Evolutionary conservation across 768 basidiomycete genomes (phyloP), one percentile per base, ranked within the genome.

Genomic region (Tricholoma terreum): DNA sequence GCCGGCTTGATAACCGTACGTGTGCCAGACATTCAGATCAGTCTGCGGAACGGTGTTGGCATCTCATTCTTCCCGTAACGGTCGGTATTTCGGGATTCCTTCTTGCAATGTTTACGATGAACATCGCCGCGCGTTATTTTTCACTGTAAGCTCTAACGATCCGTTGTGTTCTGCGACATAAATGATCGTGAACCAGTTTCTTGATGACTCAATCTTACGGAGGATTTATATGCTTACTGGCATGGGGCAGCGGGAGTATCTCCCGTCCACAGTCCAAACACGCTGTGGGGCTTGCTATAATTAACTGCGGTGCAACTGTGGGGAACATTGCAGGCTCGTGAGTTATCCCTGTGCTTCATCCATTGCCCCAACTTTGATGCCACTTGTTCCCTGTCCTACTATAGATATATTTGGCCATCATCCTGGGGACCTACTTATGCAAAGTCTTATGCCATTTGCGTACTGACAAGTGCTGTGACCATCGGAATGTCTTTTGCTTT

Each of bases 311-410:
- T 70, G 85, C 87, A 30, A 87, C 91, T 66, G 77, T 94, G 24
- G 94, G 93, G 5, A 95, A 94, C 71, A 78, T 95, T 55, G 79
- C 86, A 15, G 92, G 92, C 60, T 87, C 90, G 76, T 92, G 73
- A 73, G 83, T 84, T n/a, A 31, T 40, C 66, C 63, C n/a, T 27
- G 38, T 46, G 24, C 45, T 15, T 38, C 33, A 27, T 6, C 12
- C 24, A 52, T 58, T 21, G 50, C 31, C 17, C 24, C 45, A 34
- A 53, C 53, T 46, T 45, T 40, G 48, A 42, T 55, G 53, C 61
- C 31, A 24, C 30, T 45, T 48, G 51, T 64, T 52, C 15, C 35
- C 42, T 27, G n/a, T 49, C 27, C 5, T 24, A 45, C 43, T 30
- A 27, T 60, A 84, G 84, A 38, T 89, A 89, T 65, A 75, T 85